Percentiles rank a stretch among this genome's conserved stretches.
Evolutionary conservation across 306 rosid species (phyloP).

Genomic region (Quercus agrifolia): DNA sequence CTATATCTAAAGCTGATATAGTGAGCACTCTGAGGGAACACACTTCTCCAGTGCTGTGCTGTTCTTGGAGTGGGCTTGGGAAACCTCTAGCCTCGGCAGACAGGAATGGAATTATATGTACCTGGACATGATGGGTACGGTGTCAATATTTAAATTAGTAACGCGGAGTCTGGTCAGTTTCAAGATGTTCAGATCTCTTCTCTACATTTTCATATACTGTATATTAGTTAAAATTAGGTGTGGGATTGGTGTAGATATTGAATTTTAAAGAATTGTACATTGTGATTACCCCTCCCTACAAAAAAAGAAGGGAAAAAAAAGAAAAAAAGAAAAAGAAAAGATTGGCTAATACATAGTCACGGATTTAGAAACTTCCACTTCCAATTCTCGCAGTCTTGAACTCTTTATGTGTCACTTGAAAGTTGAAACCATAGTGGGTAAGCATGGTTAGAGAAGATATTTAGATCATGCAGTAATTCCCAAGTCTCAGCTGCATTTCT

Average conservation of each 20-base stretch:
- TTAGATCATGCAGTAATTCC: too few relatives aligned
- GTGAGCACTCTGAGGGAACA: constrained; percentile 84
- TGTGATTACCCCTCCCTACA: not conserved
- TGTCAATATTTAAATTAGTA: not conserved
- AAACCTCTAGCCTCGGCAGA: constrained; percentile 91
- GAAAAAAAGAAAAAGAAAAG: too few relatives aligned
- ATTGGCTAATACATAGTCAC: too few relatives aligned
- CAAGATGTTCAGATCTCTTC: not conserved
- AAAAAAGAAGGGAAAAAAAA: not conserved
- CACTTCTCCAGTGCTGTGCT: constrained; percentile 74
- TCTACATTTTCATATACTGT: constrained; percentile 5
- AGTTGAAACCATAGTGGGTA: too few relatives aligned
- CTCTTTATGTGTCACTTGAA: too few relatives aligned
- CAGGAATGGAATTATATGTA: constrained; percentile 76
- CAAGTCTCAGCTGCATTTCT: too few relatives aligned
- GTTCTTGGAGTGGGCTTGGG: constrained; percentile 87
- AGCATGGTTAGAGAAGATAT: too few relatives aligned
- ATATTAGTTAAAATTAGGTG: not conserved
- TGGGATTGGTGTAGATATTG: constrained; percentile 18
- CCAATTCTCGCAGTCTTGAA: too few relatives aligned
- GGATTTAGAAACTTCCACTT: too few relatives aligned
- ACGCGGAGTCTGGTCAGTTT: not conserved
- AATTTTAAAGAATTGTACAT: constrained; percentile 4
- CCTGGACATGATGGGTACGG: constrained; percentile 52
- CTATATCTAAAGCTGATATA: constrained; percentile 63